phyloP scores from a whole-genome alignment of 345 rosid genomes.

The Eutrema yunnanense region DNA sequence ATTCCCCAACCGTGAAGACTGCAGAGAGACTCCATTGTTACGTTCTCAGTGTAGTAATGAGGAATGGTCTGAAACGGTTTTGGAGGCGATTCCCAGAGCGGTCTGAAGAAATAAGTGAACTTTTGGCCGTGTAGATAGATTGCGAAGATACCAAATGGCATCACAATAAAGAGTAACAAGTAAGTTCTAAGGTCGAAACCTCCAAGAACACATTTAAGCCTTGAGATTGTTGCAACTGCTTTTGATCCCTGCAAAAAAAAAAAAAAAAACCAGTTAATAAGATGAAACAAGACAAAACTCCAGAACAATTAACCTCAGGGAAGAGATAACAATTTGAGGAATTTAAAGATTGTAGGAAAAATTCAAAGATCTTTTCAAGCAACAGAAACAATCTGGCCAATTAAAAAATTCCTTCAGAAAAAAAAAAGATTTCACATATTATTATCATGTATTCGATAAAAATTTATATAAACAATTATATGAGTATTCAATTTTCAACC shows the following conservation, averaged over 20 bases:
- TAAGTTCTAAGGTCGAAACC: conserved; percentile 23
- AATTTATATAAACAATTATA: neutral
- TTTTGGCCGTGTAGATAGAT: conserved; percentile 31
- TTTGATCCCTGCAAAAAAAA: conserved; percentile 17
- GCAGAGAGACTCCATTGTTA: conserved; percentile 60
- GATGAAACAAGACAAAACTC: neutral
- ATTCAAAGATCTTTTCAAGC: conserved; percentile 3
- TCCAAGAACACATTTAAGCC: conserved; percentile 28
- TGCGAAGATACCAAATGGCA: conserved; percentile 25
- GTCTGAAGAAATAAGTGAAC: conserved; percentile 31
- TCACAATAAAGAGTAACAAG: conserved; percentile 17
- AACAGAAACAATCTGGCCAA: conserved; percentile 21
- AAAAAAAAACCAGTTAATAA: neutral
- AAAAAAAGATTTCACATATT: neutral
- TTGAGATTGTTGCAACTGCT: conserved; percentile 28
- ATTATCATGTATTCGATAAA: neutral
- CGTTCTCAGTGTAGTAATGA: conserved; percentile 47
- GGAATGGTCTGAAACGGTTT: conserved; percentile 19
- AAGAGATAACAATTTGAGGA: neutral
- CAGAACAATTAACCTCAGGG: neutral
- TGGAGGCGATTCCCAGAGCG: conserved; percentile 33
- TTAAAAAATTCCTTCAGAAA: neutral
- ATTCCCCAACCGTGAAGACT: conserved; percentile 80
- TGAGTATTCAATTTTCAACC: neutral
- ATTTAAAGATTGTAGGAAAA: neutral